These are phyloP conservation scores for Solanum arcanum DNA, from an alignment of 257 asterid species.

Conservation along the genomic window DNA sequence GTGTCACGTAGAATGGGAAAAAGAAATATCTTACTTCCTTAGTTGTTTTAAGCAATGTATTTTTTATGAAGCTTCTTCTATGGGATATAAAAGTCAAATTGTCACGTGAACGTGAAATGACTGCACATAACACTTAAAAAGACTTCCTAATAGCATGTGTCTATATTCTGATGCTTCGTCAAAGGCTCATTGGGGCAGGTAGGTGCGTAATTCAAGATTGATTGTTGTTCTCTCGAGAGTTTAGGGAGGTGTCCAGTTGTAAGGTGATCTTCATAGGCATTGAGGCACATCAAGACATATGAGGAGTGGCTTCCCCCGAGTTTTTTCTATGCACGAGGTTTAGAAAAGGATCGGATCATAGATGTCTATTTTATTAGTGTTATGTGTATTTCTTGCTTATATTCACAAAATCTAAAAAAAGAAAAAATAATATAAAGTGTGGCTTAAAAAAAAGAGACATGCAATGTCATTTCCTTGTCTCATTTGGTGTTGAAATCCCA, in stretches of 20 bases:
- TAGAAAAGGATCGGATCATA: no score
- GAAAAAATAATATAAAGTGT: not conserved
- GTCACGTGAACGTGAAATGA: not conserved
- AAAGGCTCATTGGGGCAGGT: no score
- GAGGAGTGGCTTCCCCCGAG: not conserved
- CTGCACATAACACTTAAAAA: not conserved
- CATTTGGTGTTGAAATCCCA: not conserved
- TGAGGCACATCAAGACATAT: not conserved
- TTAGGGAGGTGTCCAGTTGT: no score
- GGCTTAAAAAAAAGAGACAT: not conserved
- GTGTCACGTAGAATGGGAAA: no score
- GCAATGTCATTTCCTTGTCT: not conserved
- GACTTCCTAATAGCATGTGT: not conserved
- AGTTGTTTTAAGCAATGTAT: not conserved
- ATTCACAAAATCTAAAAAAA: not conserved
- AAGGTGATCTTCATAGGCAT: not conserved
- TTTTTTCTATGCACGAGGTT: not conserved
- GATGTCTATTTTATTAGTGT: rapidly evolving
- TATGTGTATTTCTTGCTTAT: not conserved
- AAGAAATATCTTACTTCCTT: no score
- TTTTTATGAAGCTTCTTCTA: not conserved
- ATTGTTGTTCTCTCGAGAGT: not conserved
- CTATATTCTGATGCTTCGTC: no score
- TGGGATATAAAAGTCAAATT: no score
- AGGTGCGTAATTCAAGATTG: no score